Conservation (phyloP, 768 basidiomycete genomes). For the Crucibulum laeve region DNA sequence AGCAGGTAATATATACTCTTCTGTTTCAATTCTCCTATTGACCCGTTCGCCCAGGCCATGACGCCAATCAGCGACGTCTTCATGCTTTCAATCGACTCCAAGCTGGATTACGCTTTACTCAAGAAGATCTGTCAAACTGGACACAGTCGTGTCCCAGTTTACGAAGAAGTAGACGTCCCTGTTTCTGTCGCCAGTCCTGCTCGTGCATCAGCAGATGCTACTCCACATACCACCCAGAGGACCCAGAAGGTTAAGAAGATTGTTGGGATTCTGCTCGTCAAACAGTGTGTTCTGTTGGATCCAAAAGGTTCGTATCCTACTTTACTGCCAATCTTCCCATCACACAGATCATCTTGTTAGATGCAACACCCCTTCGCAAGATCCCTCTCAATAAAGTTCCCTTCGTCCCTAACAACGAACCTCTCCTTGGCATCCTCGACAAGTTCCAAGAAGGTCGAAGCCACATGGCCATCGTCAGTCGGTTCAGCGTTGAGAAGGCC, state of each 20-base stretch:
- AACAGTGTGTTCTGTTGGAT: constrained; percentile 85
- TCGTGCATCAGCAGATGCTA: constrained; percentile 4
- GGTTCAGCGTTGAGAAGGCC: constrained; percentile 70
- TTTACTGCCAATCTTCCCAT: neutral
- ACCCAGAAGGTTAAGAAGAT: constrained; percentile 72
- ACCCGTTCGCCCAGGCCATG: constrained; percentile 52
- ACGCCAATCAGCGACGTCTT: constrained; percentile 77
- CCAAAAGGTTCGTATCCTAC: constrained; percentile 54
- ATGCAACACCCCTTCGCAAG: constrained; percentile 77
- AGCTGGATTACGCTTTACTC: constrained; percentile 76
- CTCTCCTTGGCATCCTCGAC: constrained; percentile 80
- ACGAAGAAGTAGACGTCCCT: constrained; percentile 69
- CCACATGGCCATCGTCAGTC: constrained; percentile 88
- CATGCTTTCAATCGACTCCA: constrained; percentile 84
- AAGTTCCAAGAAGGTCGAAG: constrained; percentile 87
- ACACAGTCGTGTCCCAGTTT: constrained; percentile 82
- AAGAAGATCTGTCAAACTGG: constrained; percentile 74
- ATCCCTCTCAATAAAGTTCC: constrained; percentile 86
- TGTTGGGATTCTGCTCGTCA: constrained; percentile 82
- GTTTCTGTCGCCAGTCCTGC: constrained; percentile 21
- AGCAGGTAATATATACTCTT: constrained; percentile 39
- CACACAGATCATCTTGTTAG: constrained; percentile 25
- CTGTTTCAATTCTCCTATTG: neutral
- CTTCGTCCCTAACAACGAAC: constrained; percentile 82
- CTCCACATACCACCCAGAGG: constrained; percentile 14